Evolutionary conservation across 441 rosid species (phyloP).

Genomic region (Gossypium davidsonii): DNA sequence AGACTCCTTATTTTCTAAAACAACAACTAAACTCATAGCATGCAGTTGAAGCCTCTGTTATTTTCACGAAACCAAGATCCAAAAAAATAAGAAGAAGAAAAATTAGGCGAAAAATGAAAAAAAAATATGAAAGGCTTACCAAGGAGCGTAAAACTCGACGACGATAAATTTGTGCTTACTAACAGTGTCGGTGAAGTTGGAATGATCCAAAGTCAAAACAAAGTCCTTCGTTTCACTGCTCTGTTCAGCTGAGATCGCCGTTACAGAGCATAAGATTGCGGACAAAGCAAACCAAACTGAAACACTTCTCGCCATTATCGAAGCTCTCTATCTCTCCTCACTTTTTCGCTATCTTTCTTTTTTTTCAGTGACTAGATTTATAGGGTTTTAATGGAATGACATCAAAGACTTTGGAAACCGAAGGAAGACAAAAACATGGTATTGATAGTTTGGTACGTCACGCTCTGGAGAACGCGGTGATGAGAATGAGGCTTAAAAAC

Average conservation of each 20-base stretch:
- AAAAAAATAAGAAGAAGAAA: neutral
- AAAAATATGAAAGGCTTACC: conserved; percentile 36
- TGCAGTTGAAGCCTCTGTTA: neutral
- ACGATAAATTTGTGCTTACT: conserved; percentile 74
- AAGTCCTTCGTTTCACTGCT: conserved; percentile 47
- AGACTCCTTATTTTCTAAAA: neutral
- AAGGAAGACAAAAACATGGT: neutral
- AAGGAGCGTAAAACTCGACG: conserved; percentile 95
- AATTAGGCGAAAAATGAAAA: neutral
- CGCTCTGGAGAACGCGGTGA: conserved; percentile 10
- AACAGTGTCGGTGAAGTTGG: conserved; percentile 75
- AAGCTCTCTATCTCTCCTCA: neutral
- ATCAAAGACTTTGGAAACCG: neutral
- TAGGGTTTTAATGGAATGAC: neutral
- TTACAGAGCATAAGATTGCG: conserved; percentile 21
- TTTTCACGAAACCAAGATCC: conserved; percentile 19
- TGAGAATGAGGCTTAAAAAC: neutral
- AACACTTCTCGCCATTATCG: conserved; percentile 32
- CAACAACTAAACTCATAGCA: neutral
- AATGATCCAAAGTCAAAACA: conserved; percentile 73
- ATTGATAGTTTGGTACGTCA: neutral
- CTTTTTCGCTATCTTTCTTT: neutral
- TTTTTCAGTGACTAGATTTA: neutral
- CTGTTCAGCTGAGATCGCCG: conserved; percentile 35
- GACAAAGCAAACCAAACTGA: conserved; percentile 33